A percentile compares a stretch with the other conserved stretches of the same genome.
Evolutionary conservation across 495 filamentous ascomycete genomes (phyloP).

Genomic region (Penicillium simplicissimum): DNA sequence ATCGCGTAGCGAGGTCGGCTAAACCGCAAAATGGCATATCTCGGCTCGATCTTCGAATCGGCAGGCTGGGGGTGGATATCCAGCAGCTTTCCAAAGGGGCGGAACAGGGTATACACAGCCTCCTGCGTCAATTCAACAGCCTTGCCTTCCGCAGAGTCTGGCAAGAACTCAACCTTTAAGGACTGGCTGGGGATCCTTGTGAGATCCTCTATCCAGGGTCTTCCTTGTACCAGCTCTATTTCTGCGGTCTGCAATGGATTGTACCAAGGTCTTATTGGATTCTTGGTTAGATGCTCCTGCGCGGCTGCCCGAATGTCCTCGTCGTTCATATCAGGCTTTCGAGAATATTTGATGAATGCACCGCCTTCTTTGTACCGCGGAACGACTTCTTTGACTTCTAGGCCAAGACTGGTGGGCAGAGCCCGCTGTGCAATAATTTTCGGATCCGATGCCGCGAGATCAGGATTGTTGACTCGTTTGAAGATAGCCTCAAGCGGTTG

Average conservation of each 20-base stretch:
- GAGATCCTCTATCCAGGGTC: conserved; percentile 95
- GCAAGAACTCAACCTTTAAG: conserved; percentile 81
- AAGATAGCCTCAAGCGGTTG: conserved; percentile 60
- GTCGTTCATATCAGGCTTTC: conserved; percentile 51
- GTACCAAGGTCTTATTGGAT: conserved; percentile 85
- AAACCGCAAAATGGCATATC: conserved; percentile 79
- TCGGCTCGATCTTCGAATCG: conserved; percentile 80
- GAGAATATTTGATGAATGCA: conserved; percentile 84
- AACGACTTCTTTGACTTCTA: conserved; percentile 75
- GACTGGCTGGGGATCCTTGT: conserved; percentile 74
- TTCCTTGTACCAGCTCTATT: conserved; percentile 70
- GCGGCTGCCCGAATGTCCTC: conserved; percentile 60
- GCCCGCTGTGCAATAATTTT: conserved; percentile 60
- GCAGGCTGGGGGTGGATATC: conserved; percentile 78
- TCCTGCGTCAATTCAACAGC: conserved; percentile 83
- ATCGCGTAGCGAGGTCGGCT: conserved; percentile 66
- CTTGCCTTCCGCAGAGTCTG: conserved; percentile 60
- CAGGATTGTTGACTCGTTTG: conserved; percentile 61
- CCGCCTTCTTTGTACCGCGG: conserved; percentile 89
- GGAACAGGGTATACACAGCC: conserved; percentile 81
- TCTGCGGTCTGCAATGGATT: conserved; percentile 75
- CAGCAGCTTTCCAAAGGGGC: conserved; percentile 81
- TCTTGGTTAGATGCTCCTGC: conserved; percentile 58
- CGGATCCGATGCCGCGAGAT: conserved; percentile 62
- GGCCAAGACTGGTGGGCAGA: conserved; percentile 56